Percentiles rank a stretch among this genome's conserved stretches.
These are phyloP conservation scores for Aspergillus quadrilineatus DNA, from an alignment of 2,329 filamentous ascomycete genomes.

Conservation along the genomic window DNA sequence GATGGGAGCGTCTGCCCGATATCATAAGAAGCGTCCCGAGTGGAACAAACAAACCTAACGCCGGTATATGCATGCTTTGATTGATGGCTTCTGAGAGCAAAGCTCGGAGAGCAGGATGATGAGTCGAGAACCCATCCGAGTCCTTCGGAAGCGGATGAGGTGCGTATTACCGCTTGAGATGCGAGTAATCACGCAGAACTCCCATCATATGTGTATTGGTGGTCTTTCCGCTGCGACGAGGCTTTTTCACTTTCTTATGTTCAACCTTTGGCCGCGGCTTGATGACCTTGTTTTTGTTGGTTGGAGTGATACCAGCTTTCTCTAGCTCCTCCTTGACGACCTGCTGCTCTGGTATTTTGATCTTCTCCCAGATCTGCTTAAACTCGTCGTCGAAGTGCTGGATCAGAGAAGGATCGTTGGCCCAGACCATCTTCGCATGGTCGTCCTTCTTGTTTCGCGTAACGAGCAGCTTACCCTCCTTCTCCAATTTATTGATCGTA, in stretches of 20 bases:
- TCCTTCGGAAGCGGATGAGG: neutral
- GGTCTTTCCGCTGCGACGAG: constrained; percentile 72
- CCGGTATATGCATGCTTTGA: constrained; percentile 5
- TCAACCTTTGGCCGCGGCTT: constrained; percentile 56
- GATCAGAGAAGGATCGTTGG: constrained; percentile 76
- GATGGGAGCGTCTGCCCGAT: neutral
- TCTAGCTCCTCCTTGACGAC: constrained; percentile 76
- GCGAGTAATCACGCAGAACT: constrained; percentile 72
- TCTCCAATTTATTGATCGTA: constrained; percentile 74
- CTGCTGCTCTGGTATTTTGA: constrained; percentile 71
- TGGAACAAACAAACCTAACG: neutral
- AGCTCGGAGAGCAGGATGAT: neutral
- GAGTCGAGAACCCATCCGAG: neutral
- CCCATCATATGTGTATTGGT: constrained; percentile 86
- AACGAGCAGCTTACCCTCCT: constrained; percentile 75
- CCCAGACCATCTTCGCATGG: constrained; percentile 81
- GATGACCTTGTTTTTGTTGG: constrained; percentile 72
- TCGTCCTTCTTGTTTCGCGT: constrained; percentile 91
- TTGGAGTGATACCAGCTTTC: constrained; percentile 77
- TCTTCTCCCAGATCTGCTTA: constrained; percentile 76
- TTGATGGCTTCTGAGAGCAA: neutral
- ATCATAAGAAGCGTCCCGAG: neutral
- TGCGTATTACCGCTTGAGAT: constrained; percentile 39
- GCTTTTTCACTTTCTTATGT: constrained; percentile 73
- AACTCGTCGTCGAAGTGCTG: constrained; percentile 80